Base-by-base conservation (phyloP, 371 early-diverging fungal genomes). In the Funneliformis caledonium region DNA sequence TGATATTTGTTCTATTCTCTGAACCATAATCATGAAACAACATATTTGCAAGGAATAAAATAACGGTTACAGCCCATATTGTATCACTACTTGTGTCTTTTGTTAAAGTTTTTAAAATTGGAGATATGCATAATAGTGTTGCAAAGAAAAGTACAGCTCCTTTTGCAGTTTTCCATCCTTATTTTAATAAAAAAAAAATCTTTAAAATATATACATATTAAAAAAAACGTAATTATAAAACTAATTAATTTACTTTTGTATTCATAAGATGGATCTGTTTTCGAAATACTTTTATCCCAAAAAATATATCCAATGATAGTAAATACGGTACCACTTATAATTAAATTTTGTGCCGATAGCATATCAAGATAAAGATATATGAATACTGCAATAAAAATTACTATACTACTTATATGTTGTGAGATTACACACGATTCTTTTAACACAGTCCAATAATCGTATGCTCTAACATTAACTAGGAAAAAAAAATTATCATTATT, bases 31-130 rank as follows among this genome's bases (percentile, higher is more conserved):
- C 97, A 82, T 96, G 95, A 80, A 97, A 97, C 4, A 96, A 85
- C 50, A 97, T 82, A 84, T 97, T 97, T 37, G 90, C 92, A 5
- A 95, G 83, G 81, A 99, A 95, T 70, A 96, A 87, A 9, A 93
- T 87, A 3, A 92, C 92, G 0, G 96, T 92, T 81, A 98, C 84
- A 0, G 98, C 97, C 94, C 96, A 99, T 42, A 99, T 97, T 0
- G 98, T 94, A 84, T 99, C 99, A 76, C 90, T 90, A 73, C 95
- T 95, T 8, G 92, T 97, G 81, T 95, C 95, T 79, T 92, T 89
- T 1, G 98, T 99, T 80, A 99, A 86, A 2, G 97, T 99, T 81
- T 93, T 93, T 81, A 98, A 86, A 42, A 97, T 92, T 3, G 99
- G 98, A 2, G 97, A 95, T 4, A 99, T 87, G 0, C 95, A 96